phyloP scores from a whole-genome alignment of 2,329 filamentous ascomycete genomes.

The Colletotrichum horii region DNA sequence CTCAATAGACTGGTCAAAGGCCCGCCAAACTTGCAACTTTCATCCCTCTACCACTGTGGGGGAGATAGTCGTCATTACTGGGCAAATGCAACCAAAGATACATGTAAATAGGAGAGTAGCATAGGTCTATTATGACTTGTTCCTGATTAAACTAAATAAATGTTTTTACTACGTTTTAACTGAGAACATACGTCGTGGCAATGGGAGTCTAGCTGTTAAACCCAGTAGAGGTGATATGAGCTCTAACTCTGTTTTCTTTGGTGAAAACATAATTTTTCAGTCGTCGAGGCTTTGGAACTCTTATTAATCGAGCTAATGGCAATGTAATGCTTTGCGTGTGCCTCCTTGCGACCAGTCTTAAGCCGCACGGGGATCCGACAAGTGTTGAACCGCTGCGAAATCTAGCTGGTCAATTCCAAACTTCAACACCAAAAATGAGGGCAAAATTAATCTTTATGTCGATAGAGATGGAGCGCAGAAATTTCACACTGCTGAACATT shows the following conservation, averaged over 20 bases:
- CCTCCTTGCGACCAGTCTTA: neutral
- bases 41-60: neutral
- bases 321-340: neutral
- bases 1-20: neutral
- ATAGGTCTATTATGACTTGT: fast-evolving
- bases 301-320: neutral
- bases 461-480: neutral
- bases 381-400: neutral
- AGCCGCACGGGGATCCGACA: neutral
- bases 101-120: neutral
- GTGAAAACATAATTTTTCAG: neutral
- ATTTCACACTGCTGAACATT: fast-evolving
- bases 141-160: neutral
- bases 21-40: neutral
- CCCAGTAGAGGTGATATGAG: neutral
- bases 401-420: neutral
- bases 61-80: neutral
- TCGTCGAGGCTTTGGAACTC: neutral
- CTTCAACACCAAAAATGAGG: neutral
- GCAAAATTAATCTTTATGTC: neutral
- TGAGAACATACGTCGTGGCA: neutral
- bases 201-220: neutral
- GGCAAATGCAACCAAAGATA: neutral
- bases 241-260: neutral
- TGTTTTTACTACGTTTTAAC: neutral